Conservation (phyloP, 2,329 filamentous ascomycete genomes). For the Pseudogymnoascus sp. region DNA sequence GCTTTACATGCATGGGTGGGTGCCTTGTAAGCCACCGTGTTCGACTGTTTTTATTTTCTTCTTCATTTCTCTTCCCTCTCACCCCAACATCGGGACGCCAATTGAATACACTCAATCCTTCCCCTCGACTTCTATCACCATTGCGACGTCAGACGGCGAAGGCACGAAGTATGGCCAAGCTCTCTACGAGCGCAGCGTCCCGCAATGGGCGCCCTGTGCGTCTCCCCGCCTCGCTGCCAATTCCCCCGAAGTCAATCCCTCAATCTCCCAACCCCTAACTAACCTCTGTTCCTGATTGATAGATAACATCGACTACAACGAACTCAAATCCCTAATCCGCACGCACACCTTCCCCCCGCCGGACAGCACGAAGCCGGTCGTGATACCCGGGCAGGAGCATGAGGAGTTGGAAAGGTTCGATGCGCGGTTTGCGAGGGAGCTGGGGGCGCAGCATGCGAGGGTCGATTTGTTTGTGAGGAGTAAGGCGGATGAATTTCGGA, state of each 20-base stretch:
- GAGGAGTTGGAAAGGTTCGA: constrained; percentile 55
- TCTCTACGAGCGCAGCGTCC: constrained; percentile 67
- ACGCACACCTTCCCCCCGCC: constrained; percentile 64
- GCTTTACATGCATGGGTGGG: too few relatives aligned
- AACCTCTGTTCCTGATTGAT: constrained; percentile 11
- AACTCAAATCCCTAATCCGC: constrained; percentile 78
- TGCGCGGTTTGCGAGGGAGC: constrained; percentile 58
- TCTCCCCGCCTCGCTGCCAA: too few relatives aligned
- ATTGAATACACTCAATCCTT: too few relatives aligned
- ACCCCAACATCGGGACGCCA: too few relatives aligned
- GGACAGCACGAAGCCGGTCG: constrained; percentile 49
- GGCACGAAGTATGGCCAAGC: constrained; percentile 78
- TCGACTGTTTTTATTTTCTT: too few relatives aligned
- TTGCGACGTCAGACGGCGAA: too few relatives aligned
- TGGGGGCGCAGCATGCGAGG: constrained; percentile 67
- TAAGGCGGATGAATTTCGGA: constrained; percentile 69
- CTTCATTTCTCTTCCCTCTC: too few relatives aligned
- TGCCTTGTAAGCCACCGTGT: too few relatives aligned
- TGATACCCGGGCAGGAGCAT: constrained; percentile 65
- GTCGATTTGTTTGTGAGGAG: constrained; percentile 71
- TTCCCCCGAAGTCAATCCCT: constrained; percentile 8
- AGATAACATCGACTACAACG: constrained; percentile 88
- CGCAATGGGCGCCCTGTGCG: constrained; percentile 71
- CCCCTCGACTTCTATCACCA: too few relatives aligned
- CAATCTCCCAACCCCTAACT: background rate